Conservation (phyloP, 148 eudicot genomes). For the Agrostemma githago region DNA sequence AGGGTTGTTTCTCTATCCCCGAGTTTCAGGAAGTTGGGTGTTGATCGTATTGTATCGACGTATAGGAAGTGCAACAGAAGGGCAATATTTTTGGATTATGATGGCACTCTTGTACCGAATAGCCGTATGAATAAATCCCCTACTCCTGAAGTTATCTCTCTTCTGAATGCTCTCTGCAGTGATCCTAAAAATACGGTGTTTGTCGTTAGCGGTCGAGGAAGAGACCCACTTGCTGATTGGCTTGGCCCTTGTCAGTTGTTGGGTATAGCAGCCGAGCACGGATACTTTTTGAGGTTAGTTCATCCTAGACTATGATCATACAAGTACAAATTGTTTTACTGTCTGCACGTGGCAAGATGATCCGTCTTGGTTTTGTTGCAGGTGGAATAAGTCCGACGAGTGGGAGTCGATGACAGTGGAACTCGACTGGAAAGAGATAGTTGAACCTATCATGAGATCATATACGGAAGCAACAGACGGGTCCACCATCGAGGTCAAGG, state of each 20-base stretch:
- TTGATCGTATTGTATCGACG: constrained; percentile 60
- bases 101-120: constrained; percentile 64
- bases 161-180: constrained; percentile 44
- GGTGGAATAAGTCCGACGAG: constrained; percentile 49
- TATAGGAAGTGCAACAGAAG: constrained; percentile 64
- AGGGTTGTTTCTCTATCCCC: constrained; percentile 87
- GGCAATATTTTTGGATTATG: constrained; percentile 76
- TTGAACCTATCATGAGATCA: constrained; percentile 61
- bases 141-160: constrained; percentile 42
- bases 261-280: constrained; percentile 79
- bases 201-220: constrained; percentile 70
- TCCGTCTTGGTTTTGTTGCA: constrained; percentile 23
- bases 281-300: constrained; percentile 55
- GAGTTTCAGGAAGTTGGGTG: constrained; percentile 63
- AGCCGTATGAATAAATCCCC: constrained; percentile 50
- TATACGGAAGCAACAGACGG: constrained; percentile 88
- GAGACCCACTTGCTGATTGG: constrained; percentile 53
- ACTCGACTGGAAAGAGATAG: constrained; percentile 82
- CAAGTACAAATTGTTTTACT: not conserved
- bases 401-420: constrained; percentile 55
- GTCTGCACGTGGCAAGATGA: not conserved
- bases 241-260: constrained; percentile 57
- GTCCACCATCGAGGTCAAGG: constrained; percentile 65
- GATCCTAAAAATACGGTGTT: constrained; percentile 67
- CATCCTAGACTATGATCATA: not conserved